Conservation (phyloP, 106 monocot species). For the Alisma plantagoaquatica region DNA sequence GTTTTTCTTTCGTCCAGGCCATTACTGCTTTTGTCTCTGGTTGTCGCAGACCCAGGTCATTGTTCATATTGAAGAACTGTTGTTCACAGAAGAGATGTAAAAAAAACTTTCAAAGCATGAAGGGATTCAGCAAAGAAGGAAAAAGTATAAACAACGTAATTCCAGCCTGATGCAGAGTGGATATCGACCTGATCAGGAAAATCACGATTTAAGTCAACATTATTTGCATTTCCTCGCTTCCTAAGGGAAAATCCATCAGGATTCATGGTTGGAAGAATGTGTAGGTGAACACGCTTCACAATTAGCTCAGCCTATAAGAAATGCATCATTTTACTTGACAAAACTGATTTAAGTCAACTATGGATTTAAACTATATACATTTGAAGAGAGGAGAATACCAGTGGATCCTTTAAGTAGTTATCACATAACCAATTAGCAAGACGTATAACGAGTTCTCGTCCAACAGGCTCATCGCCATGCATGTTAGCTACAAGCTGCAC, state of each 20-base stretch:
- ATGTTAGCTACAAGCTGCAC: slow-evolving; percentile 86
- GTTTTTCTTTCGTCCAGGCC: slow-evolving; percentile 55
- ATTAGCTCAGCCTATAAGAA: slow-evolving; percentile 64
- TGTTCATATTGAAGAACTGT: slow-evolving; percentile 76
- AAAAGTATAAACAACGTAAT: background rate
- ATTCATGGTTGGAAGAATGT: slow-evolving; percentile 99
- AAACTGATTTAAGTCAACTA: too few species aligned
- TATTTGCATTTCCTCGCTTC: slow-evolving; percentile 92
- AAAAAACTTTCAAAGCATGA: slow-evolving; percentile 5
- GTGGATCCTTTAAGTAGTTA: slow-evolving; percentile 72
- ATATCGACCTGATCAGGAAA: slow-evolving; percentile 91
- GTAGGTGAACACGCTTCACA: slow-evolving; percentile 77
- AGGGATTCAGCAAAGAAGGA: too few species aligned
- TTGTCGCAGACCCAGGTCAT: slow-evolving; percentile 44
- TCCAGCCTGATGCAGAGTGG: background rate
- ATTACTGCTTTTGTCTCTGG: slow-evolving; percentile 96
- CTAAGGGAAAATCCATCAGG: slow-evolving; percentile 96
- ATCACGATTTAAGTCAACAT: slow-evolving; percentile 90
- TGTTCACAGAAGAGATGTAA: too few species aligned
- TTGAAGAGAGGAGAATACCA: slow-evolving; percentile 61
- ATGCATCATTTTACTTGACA: background rate
- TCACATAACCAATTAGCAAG: slow-evolving; percentile 85
- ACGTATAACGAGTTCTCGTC: slow-evolving; percentile 66
- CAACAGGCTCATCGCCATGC: slow-evolving; percentile 95
- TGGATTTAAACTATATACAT: background rate